A percentile compares a stretch with the other conserved stretches of the same genome.
Evolutionary conservation across 2,329 filamentous ascomycete genomes (phyloP).

Genomic region (Penicillium sumatraense): DNA sequence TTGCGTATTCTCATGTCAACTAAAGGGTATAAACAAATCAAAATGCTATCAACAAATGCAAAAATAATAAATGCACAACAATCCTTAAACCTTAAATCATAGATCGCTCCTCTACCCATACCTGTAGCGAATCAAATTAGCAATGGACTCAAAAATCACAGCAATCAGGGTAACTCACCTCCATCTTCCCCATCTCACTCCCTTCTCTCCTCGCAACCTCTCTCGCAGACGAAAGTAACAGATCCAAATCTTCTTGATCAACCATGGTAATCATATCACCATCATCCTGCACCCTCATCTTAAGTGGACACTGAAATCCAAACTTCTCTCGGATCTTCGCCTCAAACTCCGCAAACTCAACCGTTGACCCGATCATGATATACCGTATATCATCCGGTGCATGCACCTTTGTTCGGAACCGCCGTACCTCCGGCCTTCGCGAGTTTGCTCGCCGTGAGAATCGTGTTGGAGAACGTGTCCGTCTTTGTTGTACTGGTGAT

Average conservation of each 20-base stretch:
- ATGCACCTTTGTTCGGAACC: slow-evolving; percentile 91
- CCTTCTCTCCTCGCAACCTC: slow-evolving; percentile 72
- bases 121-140: slow-evolving; percentile 36
- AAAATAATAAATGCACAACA: background rate
- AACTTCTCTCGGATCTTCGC: slow-evolving; percentile 87
- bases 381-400: slow-evolving; percentile 84
- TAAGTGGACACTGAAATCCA: slow-evolving; percentile 63
- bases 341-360: slow-evolving; percentile 77
- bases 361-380: slow-evolving; percentile 76
- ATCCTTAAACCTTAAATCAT: slow-evolving; percentile 27
- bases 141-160: background rate
- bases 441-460: slow-evolving; percentile 35
- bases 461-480: slow-evolving; percentile 35
- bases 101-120: slow-evolving; percentile 47
- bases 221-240: slow-evolving; percentile 75
- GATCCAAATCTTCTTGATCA: slow-evolving; percentile 93
- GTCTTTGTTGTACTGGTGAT: slow-evolving; percentile 34
- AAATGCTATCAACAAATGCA: slow-evolving; percentile 11
- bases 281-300: slow-evolving; percentile 89
- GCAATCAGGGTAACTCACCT: slow-evolving; percentile 74
- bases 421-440: slow-evolving; percentile 66
- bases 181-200: slow-evolving; percentile 87
- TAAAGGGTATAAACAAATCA: slow-evolving; percentile 23
- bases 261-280: slow-evolving; percentile 97
- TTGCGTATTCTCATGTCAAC: slow-evolving; percentile 15